phyloP scores from a whole-genome alignment of 352 stramenopile species.

The Pythium grandisporangium region DNA sequence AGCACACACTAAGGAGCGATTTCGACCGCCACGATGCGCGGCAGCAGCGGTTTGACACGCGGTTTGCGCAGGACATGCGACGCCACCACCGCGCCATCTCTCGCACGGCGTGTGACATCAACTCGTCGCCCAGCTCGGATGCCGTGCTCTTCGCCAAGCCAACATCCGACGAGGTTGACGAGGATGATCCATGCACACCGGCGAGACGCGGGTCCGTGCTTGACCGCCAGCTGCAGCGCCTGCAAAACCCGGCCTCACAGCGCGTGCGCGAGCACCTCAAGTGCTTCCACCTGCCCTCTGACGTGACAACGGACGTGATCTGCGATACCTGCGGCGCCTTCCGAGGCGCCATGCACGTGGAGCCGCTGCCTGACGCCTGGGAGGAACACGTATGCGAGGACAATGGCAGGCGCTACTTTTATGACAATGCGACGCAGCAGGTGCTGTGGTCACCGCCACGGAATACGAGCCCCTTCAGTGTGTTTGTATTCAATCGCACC shows the following conservation, averaged over 20 bases:
- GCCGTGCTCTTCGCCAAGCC: slow-evolving; percentile 23
- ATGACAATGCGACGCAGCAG: slow-evolving; percentile 19
- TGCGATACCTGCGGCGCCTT: slow-evolving; percentile 41
- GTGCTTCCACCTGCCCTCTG: slow-evolving; percentile 34
- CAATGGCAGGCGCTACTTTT: slow-evolving; percentile 43
- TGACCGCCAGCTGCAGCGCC: slow-evolving; percentile 5
- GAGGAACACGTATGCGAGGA: slow-evolving; percentile 37
- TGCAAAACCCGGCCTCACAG: slow-evolving; percentile 4
- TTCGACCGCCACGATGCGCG: slow-evolving; percentile 34
- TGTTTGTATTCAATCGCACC: slow-evolving; percentile 43
- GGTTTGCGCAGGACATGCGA: slow-evolving; percentile 37
- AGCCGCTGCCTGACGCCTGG: slow-evolving; percentile 27
- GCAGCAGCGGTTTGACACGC: slow-evolving; percentile 42
- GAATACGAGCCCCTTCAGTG: slow-evolving; percentile 21
- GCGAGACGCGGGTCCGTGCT: slow-evolving; percentile 3
- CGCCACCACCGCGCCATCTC: slow-evolving; percentile 44
- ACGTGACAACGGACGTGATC: slow-evolving; percentile 37
- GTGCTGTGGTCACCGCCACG: slow-evolving; percentile 36
- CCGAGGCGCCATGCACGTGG: slow-evolving; percentile 19
- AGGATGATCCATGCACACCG: neutral
- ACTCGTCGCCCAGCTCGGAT: slow-evolving; percentile 13
- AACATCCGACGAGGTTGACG: neutral
- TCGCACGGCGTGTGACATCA: slow-evolving; percentile 18
- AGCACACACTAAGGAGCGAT: slow-evolving; percentile 23
- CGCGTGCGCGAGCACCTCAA: slow-evolving; percentile 19